Conservation (phyloP, 345 rosid genomes). For the Ceriops zippeliana region DNA sequence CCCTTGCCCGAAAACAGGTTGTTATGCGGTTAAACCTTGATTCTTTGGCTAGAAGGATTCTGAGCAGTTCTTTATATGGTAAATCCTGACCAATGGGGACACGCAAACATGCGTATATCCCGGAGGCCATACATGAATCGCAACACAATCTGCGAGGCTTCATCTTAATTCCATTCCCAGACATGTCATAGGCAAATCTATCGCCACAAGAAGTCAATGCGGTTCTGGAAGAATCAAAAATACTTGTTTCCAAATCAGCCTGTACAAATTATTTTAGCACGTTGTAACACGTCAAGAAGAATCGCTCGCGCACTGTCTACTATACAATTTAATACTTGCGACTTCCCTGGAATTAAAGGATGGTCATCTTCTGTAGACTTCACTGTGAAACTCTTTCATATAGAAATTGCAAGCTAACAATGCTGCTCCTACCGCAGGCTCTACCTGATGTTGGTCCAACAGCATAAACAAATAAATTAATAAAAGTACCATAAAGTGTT, state of each 20-base stretch:
- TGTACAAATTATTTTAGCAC: neutral
- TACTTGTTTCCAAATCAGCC: neutral
- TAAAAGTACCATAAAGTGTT: neutral
- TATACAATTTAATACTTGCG: neutral
- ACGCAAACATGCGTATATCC: too few relatives aligned
- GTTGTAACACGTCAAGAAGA: neutral
- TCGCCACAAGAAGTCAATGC: neutral
- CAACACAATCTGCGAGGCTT: too few relatives aligned
- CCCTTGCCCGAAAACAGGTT: too few relatives aligned
- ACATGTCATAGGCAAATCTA: neutral
- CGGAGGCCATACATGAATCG: too few relatives aligned
- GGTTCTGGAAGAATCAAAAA: neutral
- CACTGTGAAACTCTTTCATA: constrained; percentile 19
- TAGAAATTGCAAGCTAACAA: constrained; percentile 57
- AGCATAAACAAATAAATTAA: neutral
- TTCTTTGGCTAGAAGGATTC: too few relatives aligned
- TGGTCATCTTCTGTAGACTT: constrained; percentile 11
- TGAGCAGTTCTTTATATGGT: too few relatives aligned
- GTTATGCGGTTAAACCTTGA: too few relatives aligned
- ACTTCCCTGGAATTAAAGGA: neutral
- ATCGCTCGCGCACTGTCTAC: neutral
- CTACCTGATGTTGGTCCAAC: constrained; percentile 43
- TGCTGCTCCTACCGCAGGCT: constrained; percentile 76
- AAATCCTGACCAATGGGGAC: too few relatives aligned
- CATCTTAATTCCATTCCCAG: too few relatives aligned